phyloP scores from a whole-genome alignment of 1,139 yeast genomes.

The Taphrina deformans region DNA sequence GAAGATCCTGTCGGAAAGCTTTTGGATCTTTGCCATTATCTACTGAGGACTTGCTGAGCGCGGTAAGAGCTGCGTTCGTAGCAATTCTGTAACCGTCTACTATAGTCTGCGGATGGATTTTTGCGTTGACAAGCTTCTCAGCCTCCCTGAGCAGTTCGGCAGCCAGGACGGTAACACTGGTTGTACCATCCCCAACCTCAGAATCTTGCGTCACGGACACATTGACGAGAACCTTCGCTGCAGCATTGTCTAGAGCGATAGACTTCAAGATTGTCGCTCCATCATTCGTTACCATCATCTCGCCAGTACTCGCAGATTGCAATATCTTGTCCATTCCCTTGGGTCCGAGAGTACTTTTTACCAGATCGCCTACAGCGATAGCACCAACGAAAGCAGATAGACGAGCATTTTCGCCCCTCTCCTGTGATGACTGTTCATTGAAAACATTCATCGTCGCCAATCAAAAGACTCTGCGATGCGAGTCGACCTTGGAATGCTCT shows the following conservation, averaged over 20 bases:
- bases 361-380: slow-evolving; percentile 96
- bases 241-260: slow-evolving; percentile 95
- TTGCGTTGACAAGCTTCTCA: slow-evolving; percentile 85
- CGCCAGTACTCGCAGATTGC: slow-evolving; percentile 79
- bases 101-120: slow-evolving; percentile 96
- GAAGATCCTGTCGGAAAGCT: slow-evolving; percentile 71
- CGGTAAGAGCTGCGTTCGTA: slow-evolving; percentile 73
- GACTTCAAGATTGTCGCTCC: slow-evolving; percentile 96
- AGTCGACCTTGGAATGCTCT: too few species aligned
- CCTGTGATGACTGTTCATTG: slow-evolving; percentile 97
- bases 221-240: slow-evolving; percentile 94
- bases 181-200: slow-evolving; percentile 98
- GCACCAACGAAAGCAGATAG: slow-evolving; percentile 94
- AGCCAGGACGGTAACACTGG: slow-evolving; percentile 92
- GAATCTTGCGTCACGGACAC: slow-evolving; percentile 97
- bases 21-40: slow-evolving; percentile 56
- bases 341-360: slow-evolving; percentile 94
- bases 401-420: slow-evolving; percentile 67
- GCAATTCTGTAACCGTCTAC: slow-evolving; percentile 95
- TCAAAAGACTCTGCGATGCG: too few species aligned
- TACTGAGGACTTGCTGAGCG: slow-evolving; percentile 73
- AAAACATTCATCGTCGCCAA: slow-evolving; percentile 50
- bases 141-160: slow-evolving; percentile 95
- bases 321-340: slow-evolving; percentile 97
- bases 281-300: slow-evolving; percentile 85